These are phyloP conservation scores for Tritrichomonas foetus DNA, from an alignment of 208 protist genomes.

Conservation along the genomic window DNA sequence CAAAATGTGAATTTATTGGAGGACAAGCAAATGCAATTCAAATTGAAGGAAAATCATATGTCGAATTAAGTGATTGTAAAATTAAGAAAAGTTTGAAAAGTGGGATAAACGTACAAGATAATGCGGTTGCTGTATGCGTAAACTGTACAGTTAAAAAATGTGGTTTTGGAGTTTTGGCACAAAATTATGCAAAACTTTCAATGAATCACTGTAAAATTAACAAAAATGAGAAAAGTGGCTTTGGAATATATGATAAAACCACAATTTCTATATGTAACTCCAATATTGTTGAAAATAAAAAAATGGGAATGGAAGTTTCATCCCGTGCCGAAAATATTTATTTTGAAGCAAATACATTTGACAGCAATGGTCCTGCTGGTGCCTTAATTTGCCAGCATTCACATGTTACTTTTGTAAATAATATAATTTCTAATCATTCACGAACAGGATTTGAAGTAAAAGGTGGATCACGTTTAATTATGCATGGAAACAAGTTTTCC, in stretches of 20 bases:
- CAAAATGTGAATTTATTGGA: neutral
- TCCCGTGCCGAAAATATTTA: neutral
- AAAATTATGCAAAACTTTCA: neutral
- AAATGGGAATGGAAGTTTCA: neutral
- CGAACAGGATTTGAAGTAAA: neutral
- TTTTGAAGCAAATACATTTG: neutral
- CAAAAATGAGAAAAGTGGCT: neutral
- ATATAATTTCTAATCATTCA: neutral
- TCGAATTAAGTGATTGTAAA: neutral
- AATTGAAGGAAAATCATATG: neutral
- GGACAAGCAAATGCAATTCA: neutral
- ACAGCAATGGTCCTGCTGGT: neutral
- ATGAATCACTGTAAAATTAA: neutral
- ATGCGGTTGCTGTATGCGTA: neutral
- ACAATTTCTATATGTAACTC: neutral
- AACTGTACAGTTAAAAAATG: neutral
- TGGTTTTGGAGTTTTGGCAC: neutral
- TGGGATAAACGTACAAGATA: neutral
- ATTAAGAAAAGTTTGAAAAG: neutral
- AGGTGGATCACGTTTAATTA: neutral
- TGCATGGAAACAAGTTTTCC: neutral
- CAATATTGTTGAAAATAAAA: neutral
- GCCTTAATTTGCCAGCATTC: neutral
- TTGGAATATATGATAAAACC: neutral
- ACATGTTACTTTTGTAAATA: neutral